These are phyloP conservation scores for Fagus sylvatica DNA, from an alignment of 306 rosid species.

Conservation along the genomic window DNA sequence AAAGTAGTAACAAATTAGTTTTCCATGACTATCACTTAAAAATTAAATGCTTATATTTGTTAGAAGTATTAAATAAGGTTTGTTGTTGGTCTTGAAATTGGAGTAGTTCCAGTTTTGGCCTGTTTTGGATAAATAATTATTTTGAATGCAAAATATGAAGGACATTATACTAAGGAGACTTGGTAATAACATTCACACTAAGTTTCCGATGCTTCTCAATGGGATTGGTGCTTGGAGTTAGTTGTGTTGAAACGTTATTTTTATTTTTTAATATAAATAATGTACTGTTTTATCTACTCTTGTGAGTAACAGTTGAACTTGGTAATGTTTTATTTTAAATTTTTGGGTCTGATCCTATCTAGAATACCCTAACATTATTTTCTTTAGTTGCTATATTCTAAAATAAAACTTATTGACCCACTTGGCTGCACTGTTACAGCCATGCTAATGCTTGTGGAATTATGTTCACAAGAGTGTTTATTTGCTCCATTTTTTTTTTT, in stretches of 20 bases:
- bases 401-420: neutral
- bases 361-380: neutral
- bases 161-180: neutral
- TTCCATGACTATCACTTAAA: too few species aligned
- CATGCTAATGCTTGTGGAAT: neutral
- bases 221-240: neutral
- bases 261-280: neutral
- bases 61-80: neutral
- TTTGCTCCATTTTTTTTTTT: too few species aligned
- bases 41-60: too few species aligned
- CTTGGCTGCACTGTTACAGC: neutral
- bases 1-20: too few species aligned
- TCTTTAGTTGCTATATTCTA: neutral
- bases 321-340: neutral
- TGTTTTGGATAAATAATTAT: neutral
- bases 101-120: neutral
- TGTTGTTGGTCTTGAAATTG: neutral
- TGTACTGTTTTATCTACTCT: neutral
- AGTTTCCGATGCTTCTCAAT: neutral
- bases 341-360: neutral
- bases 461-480: neutral
- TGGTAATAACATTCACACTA: neutral
- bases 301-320: neutral
- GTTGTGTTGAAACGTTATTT: neutral
- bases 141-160: neutral